Evolutionary conservation across 257 asterid species (phyloP).

Genomic region (Salvia miltiorrhiza): DNA sequence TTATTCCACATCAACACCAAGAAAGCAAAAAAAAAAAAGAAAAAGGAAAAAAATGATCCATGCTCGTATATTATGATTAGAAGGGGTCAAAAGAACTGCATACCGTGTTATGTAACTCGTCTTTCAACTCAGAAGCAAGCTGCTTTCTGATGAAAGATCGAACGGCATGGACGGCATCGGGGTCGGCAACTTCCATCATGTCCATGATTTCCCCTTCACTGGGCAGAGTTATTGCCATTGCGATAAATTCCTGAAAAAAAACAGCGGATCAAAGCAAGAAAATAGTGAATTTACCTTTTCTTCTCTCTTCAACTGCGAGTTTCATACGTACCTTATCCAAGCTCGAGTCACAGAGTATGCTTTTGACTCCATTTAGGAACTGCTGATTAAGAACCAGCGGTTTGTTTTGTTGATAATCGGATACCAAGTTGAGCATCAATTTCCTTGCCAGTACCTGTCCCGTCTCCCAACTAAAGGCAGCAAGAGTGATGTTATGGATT

Average conservation of each 20-base stretch:
- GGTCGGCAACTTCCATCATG: constrained; percentile 87
- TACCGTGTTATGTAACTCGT: constrained; percentile 58
- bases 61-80: background rate
- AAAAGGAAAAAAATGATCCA: background rate
- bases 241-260: constrained; percentile 63
- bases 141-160: constrained; percentile 65
- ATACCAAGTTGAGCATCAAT: constrained; percentile 72
- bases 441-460: constrained; percentile 83
- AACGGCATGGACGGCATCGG: constrained; percentile 88
- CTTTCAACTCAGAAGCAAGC: constrained; percentile 67
- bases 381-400: constrained; percentile 60
- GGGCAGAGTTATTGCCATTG: constrained; percentile 77
- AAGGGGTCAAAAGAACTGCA: background rate
- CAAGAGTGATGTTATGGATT: constrained; percentile 8
- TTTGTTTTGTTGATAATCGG: constrained; percentile 66
- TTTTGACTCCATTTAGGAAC: constrained; percentile 61
- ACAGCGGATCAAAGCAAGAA: background rate
- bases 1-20: background rate
- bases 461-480: constrained; percentile 74
- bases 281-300: background rate
- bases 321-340: constrained; percentile 62
- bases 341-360: constrained; percentile 59
- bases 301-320: background rate
- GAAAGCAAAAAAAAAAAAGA: background rate
- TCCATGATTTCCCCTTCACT: constrained; percentile 89